Base-by-base conservation (phyloP, 441 rosid species). In the Populus hybrid region DNA sequence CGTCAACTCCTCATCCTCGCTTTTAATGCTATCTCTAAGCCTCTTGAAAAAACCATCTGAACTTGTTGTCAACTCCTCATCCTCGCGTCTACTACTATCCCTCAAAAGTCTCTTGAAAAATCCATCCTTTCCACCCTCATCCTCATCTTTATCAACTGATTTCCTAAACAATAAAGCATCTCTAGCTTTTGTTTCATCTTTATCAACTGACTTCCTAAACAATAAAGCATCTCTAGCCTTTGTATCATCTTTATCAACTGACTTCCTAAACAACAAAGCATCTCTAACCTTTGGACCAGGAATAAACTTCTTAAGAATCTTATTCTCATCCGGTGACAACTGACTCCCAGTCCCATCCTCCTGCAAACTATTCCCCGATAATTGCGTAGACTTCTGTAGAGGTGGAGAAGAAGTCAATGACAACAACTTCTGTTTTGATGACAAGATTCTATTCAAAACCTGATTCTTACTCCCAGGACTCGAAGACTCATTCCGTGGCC, bases 151-250 rank as follows among this genome's bases (percentile, higher is more conserved):
- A 35, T 93, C 99, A 71, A 83, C 87, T 8, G 97, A 94, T 90
- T 94, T 96, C 88, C 99, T 94, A 83, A 94, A 94, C 86, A 93
- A 82, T 71, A 95, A 85, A 24, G 97, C 98, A 87, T 95, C 98
- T 81, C 99, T 89, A 70, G 94, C 92, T 86, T 93, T 96, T 32
- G 96, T 6, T 1, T 34, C 35, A 34, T 34, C 35, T 34, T 34
- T 34, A 34, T 34, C 36, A 34, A 82, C 88, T 10, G 97, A 94
- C 90, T 94, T 96, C 88, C 98, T 94, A 82, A 94, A 96, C 86
- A 93, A 82, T 72, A 96, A 83, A 28, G 97, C 98, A 87, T 96
- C 98, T 81, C 98, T 89, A 72, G 92, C 91, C 87, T 93, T 96
- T 36, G 94, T 92, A 78, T 92, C 98, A 78, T 94, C 98, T 87